phyloP scores from a whole-genome alignment of 805 yeast species.

The Myxozyma udenii region DNA sequence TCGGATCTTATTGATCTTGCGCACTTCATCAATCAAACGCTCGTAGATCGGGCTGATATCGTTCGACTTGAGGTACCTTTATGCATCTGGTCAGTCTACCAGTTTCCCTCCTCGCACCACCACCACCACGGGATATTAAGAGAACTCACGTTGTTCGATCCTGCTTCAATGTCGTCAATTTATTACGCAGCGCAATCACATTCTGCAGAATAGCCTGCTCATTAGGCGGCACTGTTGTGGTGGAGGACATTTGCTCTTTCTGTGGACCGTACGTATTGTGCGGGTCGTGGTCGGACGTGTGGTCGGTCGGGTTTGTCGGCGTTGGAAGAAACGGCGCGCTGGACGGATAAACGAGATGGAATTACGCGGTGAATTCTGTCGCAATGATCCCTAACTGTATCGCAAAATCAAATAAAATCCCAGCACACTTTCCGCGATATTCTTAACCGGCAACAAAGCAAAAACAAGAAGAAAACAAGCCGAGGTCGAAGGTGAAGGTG shows the following conservation, averaged over 20 bases:
- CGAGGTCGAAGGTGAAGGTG: too few relatives aligned
- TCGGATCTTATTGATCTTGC: slow-evolving; percentile 36
- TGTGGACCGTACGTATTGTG: too few relatives aligned
- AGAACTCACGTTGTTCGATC: slow-evolving; percentile 37
- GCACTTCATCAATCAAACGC: slow-evolving; percentile 35
- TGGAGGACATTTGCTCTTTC: background rate
- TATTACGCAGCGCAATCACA: slow-evolving; percentile 34
- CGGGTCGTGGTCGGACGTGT: background rate
- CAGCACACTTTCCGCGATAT: too few relatives aligned
- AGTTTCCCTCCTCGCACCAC: background rate
- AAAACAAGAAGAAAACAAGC: too few relatives aligned
- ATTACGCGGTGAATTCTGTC: too few relatives aligned
- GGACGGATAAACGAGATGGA: too few relatives aligned
- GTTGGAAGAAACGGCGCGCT: too few relatives aligned
- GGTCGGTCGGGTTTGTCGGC: background rate
- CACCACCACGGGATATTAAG: background rate
- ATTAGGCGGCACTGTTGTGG: slow-evolving; percentile 33
- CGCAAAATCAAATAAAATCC: too few relatives aligned
- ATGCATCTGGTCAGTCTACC: background rate
- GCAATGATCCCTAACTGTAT: too few relatives aligned
- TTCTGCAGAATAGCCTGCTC: slow-evolving; percentile 36
- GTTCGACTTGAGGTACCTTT: slow-evolving; percentile 36
- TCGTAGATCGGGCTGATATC: slow-evolving; percentile 37
- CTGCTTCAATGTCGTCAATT: slow-evolving; percentile 35
- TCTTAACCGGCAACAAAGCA: too few relatives aligned